These are phyloP conservation scores for Quillaja saponaria DNA, from an alignment of 306 rosid genomes.

Conservation along the genomic window DNA sequence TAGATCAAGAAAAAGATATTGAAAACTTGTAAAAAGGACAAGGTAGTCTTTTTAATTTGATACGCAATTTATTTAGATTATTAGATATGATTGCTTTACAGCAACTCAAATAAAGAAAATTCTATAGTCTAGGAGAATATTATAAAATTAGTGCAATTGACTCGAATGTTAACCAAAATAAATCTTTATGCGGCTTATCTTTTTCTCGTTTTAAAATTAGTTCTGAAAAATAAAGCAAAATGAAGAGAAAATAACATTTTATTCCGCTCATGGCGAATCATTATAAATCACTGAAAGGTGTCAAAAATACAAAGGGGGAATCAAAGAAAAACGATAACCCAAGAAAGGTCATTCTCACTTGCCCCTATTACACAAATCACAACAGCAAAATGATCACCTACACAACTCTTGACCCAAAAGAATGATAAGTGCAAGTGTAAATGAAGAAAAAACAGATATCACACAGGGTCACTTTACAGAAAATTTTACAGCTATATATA, in stretches of 20 bases:
- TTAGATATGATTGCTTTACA: no score
- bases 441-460: slow-evolving; percentile 42
- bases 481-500: slow-evolving; percentile 34
- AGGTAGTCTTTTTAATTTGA: no score
- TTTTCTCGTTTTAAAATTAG: no score
- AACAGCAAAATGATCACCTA: slow-evolving; percentile 28
- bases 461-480: slow-evolving; percentile 46
- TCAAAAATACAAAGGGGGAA: background rate
- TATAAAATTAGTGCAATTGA: no score
- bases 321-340: slow-evolving; percentile 11
- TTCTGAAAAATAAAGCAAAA: no score
- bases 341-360: slow-evolving; percentile 24
- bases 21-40: no score
- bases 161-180: no score
- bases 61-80: no score
- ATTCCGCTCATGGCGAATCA: background rate
- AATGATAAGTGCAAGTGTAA: slow-evolving; percentile 37
- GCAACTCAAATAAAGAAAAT: no score
- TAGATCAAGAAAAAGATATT: no score
- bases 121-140: no score
- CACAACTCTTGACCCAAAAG: slow-evolving; percentile 48
- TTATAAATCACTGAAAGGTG: slow-evolving; percentile 19
- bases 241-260: background rate
- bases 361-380: slow-evolving; percentile 22
- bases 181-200: no score